Percentiles rank a stretch among this genome's conserved stretches.
Conservation (phyloP, 106 monocot species). For the Agapanthus africanus region DNA sequence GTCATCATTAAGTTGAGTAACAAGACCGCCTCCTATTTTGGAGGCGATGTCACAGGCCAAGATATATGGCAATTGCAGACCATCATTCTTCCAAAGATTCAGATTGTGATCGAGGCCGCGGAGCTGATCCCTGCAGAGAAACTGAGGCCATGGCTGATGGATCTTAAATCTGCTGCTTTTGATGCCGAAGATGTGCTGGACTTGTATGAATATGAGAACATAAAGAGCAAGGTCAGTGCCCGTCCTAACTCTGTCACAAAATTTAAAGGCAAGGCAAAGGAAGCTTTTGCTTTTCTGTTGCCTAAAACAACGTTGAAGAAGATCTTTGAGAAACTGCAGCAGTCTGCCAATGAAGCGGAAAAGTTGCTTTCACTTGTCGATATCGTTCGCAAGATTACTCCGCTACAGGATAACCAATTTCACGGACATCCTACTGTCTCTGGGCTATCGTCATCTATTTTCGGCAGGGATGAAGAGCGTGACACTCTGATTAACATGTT, state of each 20-base stretch:
- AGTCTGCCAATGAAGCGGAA: neutral
- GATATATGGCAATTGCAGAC: neutral
- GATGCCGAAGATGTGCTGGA: conserved; percentile 1
- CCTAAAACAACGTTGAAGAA: conserved; percentile 1
- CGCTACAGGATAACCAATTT: no score
- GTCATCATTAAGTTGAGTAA: neutral
- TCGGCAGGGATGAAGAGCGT: neutral
- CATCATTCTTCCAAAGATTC: neutral
- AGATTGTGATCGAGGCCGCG: neutral
- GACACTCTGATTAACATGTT: neutral
- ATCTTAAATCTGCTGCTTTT: neutral
- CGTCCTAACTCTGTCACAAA: neutral
- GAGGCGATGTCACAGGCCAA: neutral
- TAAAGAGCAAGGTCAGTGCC: neutral
- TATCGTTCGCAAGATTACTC: neutral
- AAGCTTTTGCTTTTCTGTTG: neutral
- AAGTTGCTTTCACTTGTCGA: neutral
- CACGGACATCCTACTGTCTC: conserved; percentile 3
- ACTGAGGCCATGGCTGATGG: conserved; percentile 1
- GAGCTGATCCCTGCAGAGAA: neutral
- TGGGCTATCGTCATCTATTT: neutral
- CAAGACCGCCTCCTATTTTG: neutral
- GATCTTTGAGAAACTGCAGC: neutral
- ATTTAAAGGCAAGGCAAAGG: neutral
- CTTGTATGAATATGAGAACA: neutral